Evolutionary conservation across 2,329 filamentous ascomycete species (phyloP).

Genomic region (Samsoniella hepiali): DNA sequence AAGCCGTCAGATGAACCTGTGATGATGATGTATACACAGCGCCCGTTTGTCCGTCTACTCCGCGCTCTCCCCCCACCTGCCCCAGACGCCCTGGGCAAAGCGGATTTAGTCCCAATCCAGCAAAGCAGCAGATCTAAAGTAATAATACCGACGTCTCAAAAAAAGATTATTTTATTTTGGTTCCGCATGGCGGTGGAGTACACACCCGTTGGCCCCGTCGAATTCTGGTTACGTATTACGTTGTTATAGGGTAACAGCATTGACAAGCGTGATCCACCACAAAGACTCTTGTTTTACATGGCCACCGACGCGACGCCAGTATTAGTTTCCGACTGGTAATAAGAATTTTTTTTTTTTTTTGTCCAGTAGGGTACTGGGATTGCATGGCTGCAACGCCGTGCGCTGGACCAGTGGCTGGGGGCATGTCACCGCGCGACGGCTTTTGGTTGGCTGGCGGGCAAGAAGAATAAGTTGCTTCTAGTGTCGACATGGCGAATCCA

Average conservation of each 20-base stretch:
- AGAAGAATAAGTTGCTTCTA: neutral
- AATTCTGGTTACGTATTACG: slow-evolving; percentile 25
- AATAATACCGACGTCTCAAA: neutral
- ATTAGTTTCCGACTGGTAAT: too few species aligned
- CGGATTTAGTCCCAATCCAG: neutral
- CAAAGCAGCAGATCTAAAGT: slow-evolving; percentile 4
- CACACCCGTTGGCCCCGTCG: slow-evolving; percentile 12
- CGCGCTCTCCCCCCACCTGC: neutral
- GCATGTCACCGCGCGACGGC: neutral
- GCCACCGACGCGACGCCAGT: too few species aligned
- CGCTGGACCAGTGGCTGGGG: neutral
- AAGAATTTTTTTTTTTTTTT: too few species aligned
- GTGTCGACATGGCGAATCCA: neutral
- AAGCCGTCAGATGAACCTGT: neutral
- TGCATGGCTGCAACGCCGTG: neutral
- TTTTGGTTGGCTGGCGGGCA: neutral
- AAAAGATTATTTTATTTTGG: neutral
- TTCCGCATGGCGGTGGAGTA: slow-evolving; percentile 11
- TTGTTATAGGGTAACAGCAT: slow-evolving; percentile 30
- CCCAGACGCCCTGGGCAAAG: neutral
- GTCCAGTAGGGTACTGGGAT: too few species aligned
- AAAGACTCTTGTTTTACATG: neutral
- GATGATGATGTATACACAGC: too few species aligned
- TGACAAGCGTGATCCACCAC: slow-evolving; percentile 11
- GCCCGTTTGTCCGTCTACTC: neutral